Evolutionary conservation across 192 early-diverging fungal species (phyloP).

Genomic region (Mortierella alpina): DNA sequence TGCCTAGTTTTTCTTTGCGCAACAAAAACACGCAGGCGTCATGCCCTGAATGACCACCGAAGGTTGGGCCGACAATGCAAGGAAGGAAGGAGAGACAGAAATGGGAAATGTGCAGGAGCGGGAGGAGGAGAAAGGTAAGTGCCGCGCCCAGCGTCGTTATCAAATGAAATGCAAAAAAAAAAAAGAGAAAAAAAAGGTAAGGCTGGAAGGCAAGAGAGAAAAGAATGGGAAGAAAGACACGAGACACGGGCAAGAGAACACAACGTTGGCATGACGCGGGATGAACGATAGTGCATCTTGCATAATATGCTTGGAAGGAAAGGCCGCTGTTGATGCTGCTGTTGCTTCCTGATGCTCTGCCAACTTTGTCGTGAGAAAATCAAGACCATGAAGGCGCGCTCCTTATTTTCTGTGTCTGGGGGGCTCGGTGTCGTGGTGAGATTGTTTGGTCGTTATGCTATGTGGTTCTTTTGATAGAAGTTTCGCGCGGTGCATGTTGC

Average conservation of each 20-base stretch:
- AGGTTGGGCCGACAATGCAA: background rate
- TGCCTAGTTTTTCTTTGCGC: background rate
- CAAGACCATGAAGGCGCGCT: no score
- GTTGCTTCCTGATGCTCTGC: no score
- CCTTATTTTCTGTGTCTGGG: no score
- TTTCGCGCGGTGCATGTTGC: background rate
- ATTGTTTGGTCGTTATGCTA: no score
- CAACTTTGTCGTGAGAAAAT: no score
- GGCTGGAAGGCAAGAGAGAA: slow-evolving; percentile 2
- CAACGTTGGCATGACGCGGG: background rate
- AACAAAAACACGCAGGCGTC: background rate
- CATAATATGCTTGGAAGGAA: no score
- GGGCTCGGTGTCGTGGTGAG: no score
- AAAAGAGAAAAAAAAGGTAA: background rate
- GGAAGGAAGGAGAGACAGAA: background rate
- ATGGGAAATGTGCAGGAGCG: no score
- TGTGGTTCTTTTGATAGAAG: no score
- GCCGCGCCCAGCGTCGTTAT: background rate
- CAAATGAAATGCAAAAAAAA: background rate
- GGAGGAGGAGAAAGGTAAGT: background rate
- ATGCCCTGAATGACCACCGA: background rate
- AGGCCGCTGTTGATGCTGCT: no score
- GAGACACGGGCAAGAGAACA: background rate
- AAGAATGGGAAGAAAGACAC: background rate
- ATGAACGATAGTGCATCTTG: no score